phyloP scores from a whole-genome alignment of 306 rosid genomes.

The Sicyos edulis region DNA sequence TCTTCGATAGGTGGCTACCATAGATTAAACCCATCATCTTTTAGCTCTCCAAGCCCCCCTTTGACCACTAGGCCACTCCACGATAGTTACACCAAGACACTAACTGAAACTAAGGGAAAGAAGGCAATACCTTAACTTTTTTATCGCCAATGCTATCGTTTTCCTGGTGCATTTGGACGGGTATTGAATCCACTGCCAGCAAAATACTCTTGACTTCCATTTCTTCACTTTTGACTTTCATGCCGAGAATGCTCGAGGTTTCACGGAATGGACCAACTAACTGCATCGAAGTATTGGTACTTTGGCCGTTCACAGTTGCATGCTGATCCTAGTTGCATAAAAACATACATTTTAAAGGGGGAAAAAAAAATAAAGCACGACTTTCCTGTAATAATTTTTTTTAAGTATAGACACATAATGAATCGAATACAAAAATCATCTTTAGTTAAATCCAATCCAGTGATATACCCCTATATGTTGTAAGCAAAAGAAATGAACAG shows the following conservation, averaged over 20 bases:
- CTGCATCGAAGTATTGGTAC: constrained; percentile 21
- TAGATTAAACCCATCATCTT: too few species aligned
- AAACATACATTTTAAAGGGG: not conserved
- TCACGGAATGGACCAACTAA: constrained; percentile 18
- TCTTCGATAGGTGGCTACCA: too few species aligned
- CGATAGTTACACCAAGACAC: too few species aligned
- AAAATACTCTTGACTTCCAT: constrained; percentile 22
- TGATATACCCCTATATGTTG: too few species aligned
- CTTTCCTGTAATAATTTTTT: too few species aligned
- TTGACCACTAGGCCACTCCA: too few species aligned
- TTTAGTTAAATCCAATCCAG: too few species aligned
- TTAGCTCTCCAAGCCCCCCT: too few species aligned
- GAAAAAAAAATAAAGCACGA: not conserved
- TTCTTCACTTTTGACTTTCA: constrained; percentile 18
- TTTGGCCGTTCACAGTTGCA: constrained; percentile 14
- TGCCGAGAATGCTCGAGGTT: not conserved
- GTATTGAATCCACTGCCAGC: not conserved
- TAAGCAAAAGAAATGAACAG: too few species aligned
- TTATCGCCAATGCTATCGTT: constrained; percentile 8
- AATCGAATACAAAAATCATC: too few species aligned
- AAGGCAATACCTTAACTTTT: constrained; percentile 21
- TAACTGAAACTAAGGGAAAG: not conserved
- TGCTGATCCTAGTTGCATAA: constrained; percentile 21
- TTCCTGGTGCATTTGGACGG: constrained; percentile 17
- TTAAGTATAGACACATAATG: too few species aligned